A percentile compares a stretch with the other conserved stretches of the same genome.
phyloP scores from a whole-genome alignment of 495 filamentous ascomycete species.

The Durotheca rogersii region DNA sequence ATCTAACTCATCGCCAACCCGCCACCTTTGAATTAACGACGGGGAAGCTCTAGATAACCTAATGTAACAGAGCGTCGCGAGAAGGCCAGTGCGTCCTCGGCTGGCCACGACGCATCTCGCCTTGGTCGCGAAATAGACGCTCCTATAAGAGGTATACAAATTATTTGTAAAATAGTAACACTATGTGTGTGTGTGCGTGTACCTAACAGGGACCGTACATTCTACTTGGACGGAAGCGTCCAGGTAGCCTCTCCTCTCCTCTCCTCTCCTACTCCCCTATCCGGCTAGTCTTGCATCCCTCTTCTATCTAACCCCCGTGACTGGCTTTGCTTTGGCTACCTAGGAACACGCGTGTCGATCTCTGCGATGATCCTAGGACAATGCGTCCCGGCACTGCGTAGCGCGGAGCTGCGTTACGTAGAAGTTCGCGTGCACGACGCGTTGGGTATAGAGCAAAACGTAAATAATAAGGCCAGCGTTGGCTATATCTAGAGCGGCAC shows the following conservation, averaged over 20 bases:
- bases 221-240: conserved; percentile 19
- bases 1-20: too few relatives aligned
- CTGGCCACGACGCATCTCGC: too few relatives aligned
- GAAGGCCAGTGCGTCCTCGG: too few relatives aligned
- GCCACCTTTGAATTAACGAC: too few relatives aligned
- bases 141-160: too few relatives aligned
- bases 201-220: conserved; percentile 17
- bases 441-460: not conserved
- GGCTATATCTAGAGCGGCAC: too few relatives aligned
- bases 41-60: too few relatives aligned
- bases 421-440: conserved; percentile 9
- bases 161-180: conserved; percentile 10
- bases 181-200: conserved; percentile 17
- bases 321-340: not conserved
- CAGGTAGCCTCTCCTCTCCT: conserved; percentile 12
- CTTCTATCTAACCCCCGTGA: too few relatives aligned
- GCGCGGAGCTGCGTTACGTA: conserved; percentile 2
- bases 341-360: not conserved
- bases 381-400: conserved; percentile 8
- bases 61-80: too few relatives aligned
- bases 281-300: not conserved
- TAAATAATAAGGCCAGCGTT: too few relatives aligned
- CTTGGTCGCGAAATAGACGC: too few relatives aligned
- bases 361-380: not conserved
- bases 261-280: conserved; percentile 13